Evolutionary conservation across 1,139 yeast species (phyloP), one percentile per base, ranked within the genome.

Genomic region (Candida buenavistaensis): DNA sequence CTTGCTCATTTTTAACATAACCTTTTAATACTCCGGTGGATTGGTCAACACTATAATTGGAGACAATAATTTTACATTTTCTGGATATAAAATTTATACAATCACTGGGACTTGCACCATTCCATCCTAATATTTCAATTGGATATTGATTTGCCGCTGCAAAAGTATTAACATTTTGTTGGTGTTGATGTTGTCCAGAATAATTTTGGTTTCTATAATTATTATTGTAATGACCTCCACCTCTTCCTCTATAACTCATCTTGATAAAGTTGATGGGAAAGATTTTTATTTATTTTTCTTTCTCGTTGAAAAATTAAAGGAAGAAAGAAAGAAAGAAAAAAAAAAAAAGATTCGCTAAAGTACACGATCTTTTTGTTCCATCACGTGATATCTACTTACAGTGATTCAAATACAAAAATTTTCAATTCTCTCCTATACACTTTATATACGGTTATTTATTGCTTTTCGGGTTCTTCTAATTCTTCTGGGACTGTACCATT

Each of bases 121-220:
- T 82, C 96, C 96, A 89, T 28, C 89, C 88, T 34, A 73, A 64
- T 12, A 88, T 72, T 46, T 82, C 89, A 14, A 85, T 72, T 1
- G 72, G 68, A 3, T 75, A 58, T 21, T 66, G 46, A 40, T 64
- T 72, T 32, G 60, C 64, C 13, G 52, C 44, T 5, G 51, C 60
- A 40, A 47, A 60, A 32, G 64, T 64, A 38, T 65, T 64, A 27
- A 59, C 52, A 30, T 57, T 53, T 38, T 54, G 59, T 33, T 55
- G 58, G 19, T 39, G 38, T 10, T 33, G 16, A 17, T 27, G 26
- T 6, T 29, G 25, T 11, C 35, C 36, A 5, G 32, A 40, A 11
- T 33, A 31, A 17, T 12, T 23, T 10, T 33, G 25, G 13, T 36
- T 28, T 30, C 40, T 34, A 27, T 49, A 46, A 40, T 49, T 45